Evolutionary conservation across 192 early-diverging fungal genomes (phyloP).

Genomic region (Coemansia sp.): DNA sequence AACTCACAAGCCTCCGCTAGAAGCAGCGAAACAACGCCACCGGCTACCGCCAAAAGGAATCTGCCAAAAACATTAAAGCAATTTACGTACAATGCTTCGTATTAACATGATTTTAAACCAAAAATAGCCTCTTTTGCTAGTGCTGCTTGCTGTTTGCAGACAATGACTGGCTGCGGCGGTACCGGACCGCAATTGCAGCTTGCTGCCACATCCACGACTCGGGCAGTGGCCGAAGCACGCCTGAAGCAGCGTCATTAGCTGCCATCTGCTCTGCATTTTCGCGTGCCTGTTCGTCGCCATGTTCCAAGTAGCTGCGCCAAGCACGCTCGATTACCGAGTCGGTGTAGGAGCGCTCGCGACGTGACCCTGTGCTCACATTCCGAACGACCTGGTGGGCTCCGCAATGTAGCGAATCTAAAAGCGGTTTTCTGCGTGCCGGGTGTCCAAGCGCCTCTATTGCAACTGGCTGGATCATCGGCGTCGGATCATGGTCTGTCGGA

Average conservation of each 20-base stretch:
- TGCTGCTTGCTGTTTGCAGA: constrained; percentile 5
- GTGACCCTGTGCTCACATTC: constrained; percentile 26
- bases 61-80: too few relatives aligned
- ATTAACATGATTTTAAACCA: too few relatives aligned
- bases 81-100: too few relatives aligned
- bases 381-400: constrained; percentile 11
- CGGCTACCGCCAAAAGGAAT: too few relatives aligned
- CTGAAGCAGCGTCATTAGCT: constrained; percentile 9
- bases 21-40: too few relatives aligned
- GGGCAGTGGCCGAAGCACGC: constrained; percentile 28
- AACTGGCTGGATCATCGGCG: too few relatives aligned
- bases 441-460: too few relatives aligned
- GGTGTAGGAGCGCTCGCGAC: constrained; percentile 49
- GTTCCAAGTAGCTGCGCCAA: constrained; percentile 45
- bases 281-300: constrained; percentile 23
- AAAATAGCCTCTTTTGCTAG: not conserved
- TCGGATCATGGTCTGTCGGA: too few relatives aligned
- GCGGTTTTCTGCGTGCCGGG: not conserved
- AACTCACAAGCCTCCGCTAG: too few relatives aligned
- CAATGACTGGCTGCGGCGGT: constrained; percentile 47
- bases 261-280: constrained; percentile 23
- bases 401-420: not conserved
- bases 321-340: constrained; percentile 44
- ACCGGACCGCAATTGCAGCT: constrained; percentile 46
- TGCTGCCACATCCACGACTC: constrained; percentile 54